Conservation (phyloP, 2,329 filamentous ascomycete species). For the Hypoxylon sp. region DNA sequence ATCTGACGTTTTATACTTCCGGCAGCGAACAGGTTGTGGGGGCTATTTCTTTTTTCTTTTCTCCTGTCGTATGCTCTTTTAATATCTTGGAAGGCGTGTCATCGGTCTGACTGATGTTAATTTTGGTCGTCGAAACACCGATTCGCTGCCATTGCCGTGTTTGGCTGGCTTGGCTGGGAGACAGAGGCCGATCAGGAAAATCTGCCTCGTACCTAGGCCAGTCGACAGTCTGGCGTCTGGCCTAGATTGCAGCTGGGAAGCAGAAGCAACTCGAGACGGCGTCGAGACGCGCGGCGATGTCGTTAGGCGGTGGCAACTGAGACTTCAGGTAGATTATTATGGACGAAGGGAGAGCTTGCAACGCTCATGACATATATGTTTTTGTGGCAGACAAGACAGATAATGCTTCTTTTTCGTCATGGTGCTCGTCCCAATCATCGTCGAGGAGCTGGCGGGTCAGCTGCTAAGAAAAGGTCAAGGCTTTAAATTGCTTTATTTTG, state of each 20-base stretch:
- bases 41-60: slow-evolving; percentile 16
- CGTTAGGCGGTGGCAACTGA: neutral
- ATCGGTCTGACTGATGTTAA: slow-evolving; percentile 31
- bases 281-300: neutral
- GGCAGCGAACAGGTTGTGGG: slow-evolving; percentile 21
- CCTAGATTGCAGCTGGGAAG: slow-evolving; percentile 13
- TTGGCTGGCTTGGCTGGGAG: slow-evolving; percentile 18
- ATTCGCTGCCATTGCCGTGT: slow-evolving; percentile 9
- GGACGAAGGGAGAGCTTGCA: slow-evolving; percentile 17
- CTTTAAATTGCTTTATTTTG: slow-evolving; percentile 45
- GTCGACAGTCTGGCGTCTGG: slow-evolving; percentile 12
- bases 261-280: slow-evolving; percentile 3
- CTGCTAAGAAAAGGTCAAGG: slow-evolving; percentile 34
- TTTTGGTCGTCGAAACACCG: slow-evolving; percentile 24
- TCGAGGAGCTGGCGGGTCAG: slow-evolving; percentile 26
- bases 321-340: slow-evolving; percentile 20
- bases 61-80: slow-evolving; percentile 23
- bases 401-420: slow-evolving; percentile 42
- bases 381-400: slow-evolving; percentile 10
- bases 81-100: slow-evolving; percentile 29
- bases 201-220: slow-evolving; percentile 24
- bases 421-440: slow-evolving; percentile 31
- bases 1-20: slow-evolving; percentile 11
- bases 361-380: slow-evolving; percentile 14
- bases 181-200: slow-evolving; percentile 4